These are phyloP conservation scores for Neonectria ditissima DNA, from an alignment of 2,329 filamentous ascomycete genomes.

Conservation along the genomic window DNA sequence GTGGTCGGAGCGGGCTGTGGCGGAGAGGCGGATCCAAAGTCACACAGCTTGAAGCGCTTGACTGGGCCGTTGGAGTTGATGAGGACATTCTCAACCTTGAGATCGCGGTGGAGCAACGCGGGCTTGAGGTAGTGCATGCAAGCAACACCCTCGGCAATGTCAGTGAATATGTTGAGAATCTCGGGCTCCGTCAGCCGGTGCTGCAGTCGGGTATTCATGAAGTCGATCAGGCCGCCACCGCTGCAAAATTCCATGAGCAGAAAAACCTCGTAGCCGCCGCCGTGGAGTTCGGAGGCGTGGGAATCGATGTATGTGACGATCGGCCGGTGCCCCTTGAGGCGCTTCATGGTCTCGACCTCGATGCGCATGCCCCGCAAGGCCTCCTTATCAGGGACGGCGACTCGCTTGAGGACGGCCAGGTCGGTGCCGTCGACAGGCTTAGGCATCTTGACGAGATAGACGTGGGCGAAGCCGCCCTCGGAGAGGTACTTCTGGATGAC, in stretches of 20 bases:
- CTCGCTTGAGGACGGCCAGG: conserved; percentile 88
- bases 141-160: conserved; percentile 94
- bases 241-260: conserved; percentile 98
- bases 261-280: conserved; percentile 97
- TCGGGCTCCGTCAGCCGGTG: conserved; percentile 97
- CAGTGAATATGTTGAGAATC: conserved; percentile 95
- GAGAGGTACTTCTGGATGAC: conserved; percentile 97
- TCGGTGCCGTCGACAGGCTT: conserved; percentile 82
- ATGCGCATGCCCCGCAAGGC: conserved; percentile 95
- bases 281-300: conserved; percentile 92
- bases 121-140: conserved; percentile 99
- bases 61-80: conserved; percentile 78
- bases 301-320: conserved; percentile 99
- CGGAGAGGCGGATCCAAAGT: conserved; percentile 92
- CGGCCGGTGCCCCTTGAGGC: conserved; percentile 93
- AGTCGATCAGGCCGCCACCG: conserved; percentile 96
- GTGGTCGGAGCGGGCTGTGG: conserved; percentile 88
- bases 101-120: conserved; percentile 88
- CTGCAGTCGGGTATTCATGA: conserved; percentile 98
- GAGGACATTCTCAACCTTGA: conserved; percentile 98
- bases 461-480: conserved; percentile 97
- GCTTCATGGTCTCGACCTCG: conserved; percentile 99
- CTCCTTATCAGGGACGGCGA: conserved; percentile 96
- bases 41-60: conserved; percentile 92
- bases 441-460: conserved; percentile 93